Evolutionary conservation across 179 eudicot species (phyloP), one percentile per base, ranked within the genome.

Genomic region (Pouteria campechiana): DNA sequence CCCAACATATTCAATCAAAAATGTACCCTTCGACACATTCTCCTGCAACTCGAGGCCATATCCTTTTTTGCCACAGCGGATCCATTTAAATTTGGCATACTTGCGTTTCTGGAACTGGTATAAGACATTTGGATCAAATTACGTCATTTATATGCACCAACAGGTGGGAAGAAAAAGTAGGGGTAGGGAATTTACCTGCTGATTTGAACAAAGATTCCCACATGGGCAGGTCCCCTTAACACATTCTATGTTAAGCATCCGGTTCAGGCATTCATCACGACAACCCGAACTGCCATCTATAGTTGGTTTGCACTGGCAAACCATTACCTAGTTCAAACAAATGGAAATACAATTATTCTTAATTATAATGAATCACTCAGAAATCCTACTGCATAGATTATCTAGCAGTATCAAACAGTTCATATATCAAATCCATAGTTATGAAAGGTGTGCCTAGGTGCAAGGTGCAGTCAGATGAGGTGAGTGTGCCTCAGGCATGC

Each of bases 161-260:
- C 21, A 48, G 4, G 39, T 23, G 34, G 14, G 3, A 51, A 12
- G 31, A 11, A 52, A 24, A 41, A 0, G 37, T 17, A 46, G 25
- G 33, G 35, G 33, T 50, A 40, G 24, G 59, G 17, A 42, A 14
- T 25, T 41, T 37, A 79, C 99, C 96, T 73, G 90, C 63, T 79
- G 94, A 75, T 92, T 92, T 46, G 99, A 79, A 75, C 99, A 92
- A 38, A 54, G 63, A 39, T 87, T 88, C 43, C 92, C 92, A 69
- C 96, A 87, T 35, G 99, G 99, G 58, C 99, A 92, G 27, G 96
- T 87, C 50, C 85, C 94, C 48, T 59, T 48, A 53, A 82, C 78
- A 51, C 99, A 92, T 71, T 92, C 99, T 21, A 92, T 92, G 65
- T 86, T 92, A 44, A 92, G 81, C 88, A 92, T 82, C 50, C 96